phyloP scores from a whole-genome alignment of 2,329 filamentous ascomycete genomes.

The Ceratocystis papillata region DNA sequence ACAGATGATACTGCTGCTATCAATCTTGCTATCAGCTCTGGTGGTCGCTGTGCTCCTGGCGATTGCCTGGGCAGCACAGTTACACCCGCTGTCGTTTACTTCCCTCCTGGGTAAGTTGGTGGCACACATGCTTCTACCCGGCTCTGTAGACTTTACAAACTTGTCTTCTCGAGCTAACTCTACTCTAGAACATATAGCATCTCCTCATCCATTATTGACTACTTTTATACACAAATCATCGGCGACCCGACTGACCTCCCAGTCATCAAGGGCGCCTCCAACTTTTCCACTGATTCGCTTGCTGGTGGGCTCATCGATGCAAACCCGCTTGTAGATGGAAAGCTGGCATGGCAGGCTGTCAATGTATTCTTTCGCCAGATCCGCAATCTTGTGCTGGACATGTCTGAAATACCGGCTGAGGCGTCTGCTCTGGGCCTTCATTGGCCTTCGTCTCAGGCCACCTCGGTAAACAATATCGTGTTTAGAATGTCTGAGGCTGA shows the following conservation, averaged over 20 bases:
- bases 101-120: constrained; percentile 32
- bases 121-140: background rate
- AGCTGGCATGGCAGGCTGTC: constrained; percentile 42
- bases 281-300: constrained; percentile 33
- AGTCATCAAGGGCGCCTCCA: constrained; percentile 42
- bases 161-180: background rate
- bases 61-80: constrained; percentile 29
- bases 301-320: constrained; percentile 39
- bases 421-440: constrained; percentile 46
- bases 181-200: constrained; percentile 53
- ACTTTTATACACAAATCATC: constrained; percentile 71
- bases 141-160: background rate
- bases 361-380: constrained; percentile 52
- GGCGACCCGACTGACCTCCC: constrained; percentile 54
- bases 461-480: constrained; percentile 47
- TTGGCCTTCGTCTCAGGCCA: constrained; percentile 58
- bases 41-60: constrained; percentile 35
- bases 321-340: constrained; percentile 36
- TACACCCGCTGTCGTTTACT: constrained; percentile 34
- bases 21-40: constrained; percentile 32
- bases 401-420: constrained; percentile 39
- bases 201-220: constrained; percentile 57
- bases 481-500: constrained; percentile 40
- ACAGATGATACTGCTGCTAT: constrained; percentile 34
- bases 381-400: constrained; percentile 47